A percentile compares a stretch with the other conserved stretches of the same genome.
phyloP scores from a whole-genome alignment of 2,329 filamentous ascomycete genomes.

The Alternaria ethzedia region DNA sequence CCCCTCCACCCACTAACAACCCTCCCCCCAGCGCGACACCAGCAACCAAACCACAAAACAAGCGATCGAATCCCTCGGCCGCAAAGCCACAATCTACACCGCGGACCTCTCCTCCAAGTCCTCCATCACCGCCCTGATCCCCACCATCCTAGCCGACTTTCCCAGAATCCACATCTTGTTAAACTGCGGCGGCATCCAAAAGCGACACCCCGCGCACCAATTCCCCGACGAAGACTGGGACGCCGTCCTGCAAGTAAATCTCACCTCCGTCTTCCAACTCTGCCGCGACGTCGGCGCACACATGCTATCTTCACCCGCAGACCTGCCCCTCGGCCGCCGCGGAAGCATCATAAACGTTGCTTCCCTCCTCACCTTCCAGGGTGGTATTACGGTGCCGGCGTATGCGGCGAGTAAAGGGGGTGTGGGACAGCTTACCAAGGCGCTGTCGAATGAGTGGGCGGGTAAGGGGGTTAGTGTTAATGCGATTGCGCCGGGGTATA shows the following conservation, averaged over 20 bases:
- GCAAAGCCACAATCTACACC: conserved; percentile 70
- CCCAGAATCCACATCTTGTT: conserved; percentile 76
- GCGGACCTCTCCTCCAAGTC: conserved; percentile 70
- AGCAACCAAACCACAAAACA: conserved; percentile 64
- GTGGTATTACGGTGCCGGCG: conserved; percentile 85
- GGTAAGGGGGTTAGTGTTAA: conserved; percentile 82
- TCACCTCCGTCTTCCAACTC: conserved; percentile 79
- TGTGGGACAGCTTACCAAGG: conserved; percentile 83
- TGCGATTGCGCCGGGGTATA: conserved; percentile 87
- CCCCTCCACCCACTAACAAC: background rate
- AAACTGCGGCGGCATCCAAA: conserved; percentile 88
- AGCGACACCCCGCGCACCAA: conserved; percentile 73
- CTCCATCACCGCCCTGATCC: conserved; percentile 67
- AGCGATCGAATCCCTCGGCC: conserved; percentile 68
- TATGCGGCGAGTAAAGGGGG: conserved; percentile 88
- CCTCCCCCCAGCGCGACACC: conserved; percentile 57
- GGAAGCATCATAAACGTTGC: conserved; percentile 86
- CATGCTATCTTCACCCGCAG: conserved; percentile 67
- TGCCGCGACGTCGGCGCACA: conserved; percentile 78
- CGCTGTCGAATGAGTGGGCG: conserved; percentile 85
- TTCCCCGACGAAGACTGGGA: conserved; percentile 82
- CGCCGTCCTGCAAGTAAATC: conserved; percentile 85
- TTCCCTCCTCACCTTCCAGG: conserved; percentile 81
- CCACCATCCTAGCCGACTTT: conserved; percentile 66
- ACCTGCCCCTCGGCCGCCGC: conserved; percentile 59